phyloP scores from a whole-genome alignment of 345 rosid genomes.

The Camelina hispida region DNA sequence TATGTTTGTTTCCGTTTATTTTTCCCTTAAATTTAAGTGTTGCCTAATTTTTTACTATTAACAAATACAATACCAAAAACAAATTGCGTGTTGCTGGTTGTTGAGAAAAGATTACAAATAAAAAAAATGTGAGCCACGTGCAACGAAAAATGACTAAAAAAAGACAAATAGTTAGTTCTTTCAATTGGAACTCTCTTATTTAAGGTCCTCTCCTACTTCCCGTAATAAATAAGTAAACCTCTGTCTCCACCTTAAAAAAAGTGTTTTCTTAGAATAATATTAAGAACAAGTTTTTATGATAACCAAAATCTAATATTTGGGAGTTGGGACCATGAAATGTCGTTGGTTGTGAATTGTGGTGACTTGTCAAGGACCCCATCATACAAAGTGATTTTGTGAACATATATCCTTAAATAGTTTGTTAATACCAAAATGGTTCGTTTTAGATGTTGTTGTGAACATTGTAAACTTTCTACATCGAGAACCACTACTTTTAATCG shows the following conservation, averaged over 20 bases:
- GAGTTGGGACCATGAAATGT: conserved; percentile 8
- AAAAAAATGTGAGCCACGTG: conserved; percentile 19
- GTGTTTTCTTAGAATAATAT: neutral
- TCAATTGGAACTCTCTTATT: neutral
- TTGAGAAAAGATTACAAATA: neutral
- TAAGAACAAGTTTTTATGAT: neutral
- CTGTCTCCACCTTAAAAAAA: neutral
- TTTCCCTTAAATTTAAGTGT: neutral
- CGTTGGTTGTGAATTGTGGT: conserved; percentile 5
- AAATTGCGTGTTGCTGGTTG: neutral
- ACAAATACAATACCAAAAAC: neutral
- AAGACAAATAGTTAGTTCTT: neutral
- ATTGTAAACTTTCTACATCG: neutral
- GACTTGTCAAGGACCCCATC: conserved; percentile 24
- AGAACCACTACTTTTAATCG: neutral
- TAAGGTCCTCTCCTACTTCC: neutral
- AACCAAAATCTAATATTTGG: neutral
- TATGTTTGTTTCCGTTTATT: neutral
- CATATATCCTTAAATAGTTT: conserved; percentile 14
- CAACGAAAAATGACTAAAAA: neutral
- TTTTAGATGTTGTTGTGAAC: neutral
- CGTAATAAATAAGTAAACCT: neutral
- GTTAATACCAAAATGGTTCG: conserved; percentile 6
- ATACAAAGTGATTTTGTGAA: conserved; percentile 11
- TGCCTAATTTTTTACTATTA: neutral